Conservation (phyloP, 345 rosid species). For the Kandelia obovata region DNA sequence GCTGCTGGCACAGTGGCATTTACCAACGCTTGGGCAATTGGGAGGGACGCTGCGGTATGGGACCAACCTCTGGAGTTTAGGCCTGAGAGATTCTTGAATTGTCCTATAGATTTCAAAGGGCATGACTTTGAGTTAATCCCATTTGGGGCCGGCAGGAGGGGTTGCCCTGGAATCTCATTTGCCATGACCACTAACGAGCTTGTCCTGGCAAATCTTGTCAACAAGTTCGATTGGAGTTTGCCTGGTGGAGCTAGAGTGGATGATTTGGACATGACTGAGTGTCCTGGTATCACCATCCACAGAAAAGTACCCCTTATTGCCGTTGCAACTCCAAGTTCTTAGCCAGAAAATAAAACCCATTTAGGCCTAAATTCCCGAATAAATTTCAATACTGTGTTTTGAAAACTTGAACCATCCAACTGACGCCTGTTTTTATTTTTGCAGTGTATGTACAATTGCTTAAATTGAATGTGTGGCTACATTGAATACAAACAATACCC, state of each 20-base stretch:
- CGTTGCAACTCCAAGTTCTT: slow-evolving; percentile 17
- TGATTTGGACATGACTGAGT: slow-evolving; percentile 30
- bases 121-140: slow-evolving; percentile 35
- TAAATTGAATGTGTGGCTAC: too few species aligned
- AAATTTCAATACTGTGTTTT: too few species aligned
- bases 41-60: slow-evolving; percentile 36
- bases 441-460: too few species aligned
- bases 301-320: slow-evolving; percentile 28
- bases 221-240: slow-evolving; percentile 34
- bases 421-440: too few species aligned
- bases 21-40: slow-evolving; percentile 33
- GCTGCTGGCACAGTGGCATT: slow-evolving; percentile 23
- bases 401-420: too few species aligned
- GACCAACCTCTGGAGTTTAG: slow-evolving; percentile 24
- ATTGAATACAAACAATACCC: too few species aligned
- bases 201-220: slow-evolving; percentile 28
- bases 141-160: slow-evolving; percentile 40
- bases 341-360: too few species aligned
- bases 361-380: too few species aligned
- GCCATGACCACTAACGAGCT: slow-evolving; percentile 18
- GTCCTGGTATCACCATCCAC: slow-evolving; percentile 25
- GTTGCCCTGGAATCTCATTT: slow-evolving; percentile 29
- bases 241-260: slow-evolving; percentile 23
- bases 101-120: slow-evolving; percentile 29
- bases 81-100: slow-evolving; percentile 38